Conservation (phyloP, 1,139 yeast species). For the Zhuliangozyma parablackwelliae region DNA sequence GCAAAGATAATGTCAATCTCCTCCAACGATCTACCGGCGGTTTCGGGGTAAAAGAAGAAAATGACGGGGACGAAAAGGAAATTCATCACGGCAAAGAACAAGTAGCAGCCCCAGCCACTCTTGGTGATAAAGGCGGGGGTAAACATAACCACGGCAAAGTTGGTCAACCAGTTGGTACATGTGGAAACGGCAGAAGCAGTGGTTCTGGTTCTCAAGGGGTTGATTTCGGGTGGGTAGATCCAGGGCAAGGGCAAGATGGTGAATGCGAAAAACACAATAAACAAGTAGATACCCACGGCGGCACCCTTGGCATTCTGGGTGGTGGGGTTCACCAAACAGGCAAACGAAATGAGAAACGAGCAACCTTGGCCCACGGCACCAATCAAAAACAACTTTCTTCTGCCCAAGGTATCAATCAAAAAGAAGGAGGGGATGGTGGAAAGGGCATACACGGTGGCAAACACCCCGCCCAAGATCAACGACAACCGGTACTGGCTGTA, state of each 20-base stretch:
- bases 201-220: conserved; percentile 60
- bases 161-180: conserved; percentile 45
- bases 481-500: conserved; percentile 48
- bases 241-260: conserved; percentile 57
- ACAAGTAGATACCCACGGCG: conserved; percentile 51
- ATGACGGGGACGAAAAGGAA: conserved; percentile 36
- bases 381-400: conserved; percentile 54
- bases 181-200: conserved; percentile 50
- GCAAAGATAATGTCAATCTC: conserved; percentile 44
- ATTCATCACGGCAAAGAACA: conserved; percentile 41
- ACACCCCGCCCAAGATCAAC: conserved; percentile 60
- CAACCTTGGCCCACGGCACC: conserved; percentile 48
- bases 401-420: conserved; percentile 60
- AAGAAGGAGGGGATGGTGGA: conserved; percentile 62
- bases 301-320: conserved; percentile 40
- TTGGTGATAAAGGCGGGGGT: conserved; percentile 40
- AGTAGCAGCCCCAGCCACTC: conserved; percentile 41
- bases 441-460: conserved; percentile 57
- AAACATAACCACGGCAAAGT: conserved; percentile 47
- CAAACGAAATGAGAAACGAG: conserved; percentile 39
- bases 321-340: conserved; percentile 34
- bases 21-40: conserved; percentile 46
- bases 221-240: conserved; percentile 60
- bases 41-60: conserved; percentile 46
- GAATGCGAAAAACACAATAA: conserved; percentile 51